Percentiles rank a stretch among this genome's conserved stretches.
Conservation (phyloP, 2,329 filamentous ascomycete genomes). For the Colletotrichum sidae region DNA sequence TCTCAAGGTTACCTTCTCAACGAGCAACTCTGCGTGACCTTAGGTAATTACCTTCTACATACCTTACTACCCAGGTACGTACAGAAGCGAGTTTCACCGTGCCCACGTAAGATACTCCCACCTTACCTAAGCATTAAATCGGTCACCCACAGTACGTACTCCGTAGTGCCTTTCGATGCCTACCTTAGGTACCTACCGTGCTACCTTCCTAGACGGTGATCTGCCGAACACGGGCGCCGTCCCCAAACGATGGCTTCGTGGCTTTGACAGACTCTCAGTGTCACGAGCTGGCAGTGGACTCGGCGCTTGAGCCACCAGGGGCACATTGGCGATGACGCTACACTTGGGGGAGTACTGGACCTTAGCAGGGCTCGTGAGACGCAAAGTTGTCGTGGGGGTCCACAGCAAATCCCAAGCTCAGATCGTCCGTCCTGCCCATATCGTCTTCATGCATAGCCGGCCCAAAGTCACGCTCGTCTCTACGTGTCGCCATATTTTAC, state of each 20-base stretch:
- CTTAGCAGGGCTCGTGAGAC: constrained; percentile 24
- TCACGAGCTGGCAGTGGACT: not conserved
- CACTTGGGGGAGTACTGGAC: not conserved
- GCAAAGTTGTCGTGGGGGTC: constrained; percentile 19
- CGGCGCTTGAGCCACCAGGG: constrained; percentile 17
- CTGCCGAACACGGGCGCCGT: constrained; percentile 31
- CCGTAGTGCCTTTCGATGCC: no score
- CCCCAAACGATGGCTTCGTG: constrained; percentile 22
- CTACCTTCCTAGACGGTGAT: constrained; percentile 11
- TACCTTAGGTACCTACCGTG: no score
- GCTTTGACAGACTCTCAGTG: constrained; percentile 17
- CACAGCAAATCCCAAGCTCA: not conserved
- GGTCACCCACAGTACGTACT: constrained; percentile 1
- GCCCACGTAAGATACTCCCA: no score
- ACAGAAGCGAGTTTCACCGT: no score
- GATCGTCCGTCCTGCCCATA: not conserved
- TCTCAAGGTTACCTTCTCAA: no score
- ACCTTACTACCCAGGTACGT: no score
- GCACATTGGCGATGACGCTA: constrained; percentile 1
- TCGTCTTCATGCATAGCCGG: no score
- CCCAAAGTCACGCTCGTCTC: no score
- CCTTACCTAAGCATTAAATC: no score
- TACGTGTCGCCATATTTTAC: no score
- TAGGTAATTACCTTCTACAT: no score
- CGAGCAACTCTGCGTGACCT: no score